Evolutionary conservation across 768 basidiomycete genomes (phyloP).

Genomic region (Agaricus sinodeliciosus): DNA sequence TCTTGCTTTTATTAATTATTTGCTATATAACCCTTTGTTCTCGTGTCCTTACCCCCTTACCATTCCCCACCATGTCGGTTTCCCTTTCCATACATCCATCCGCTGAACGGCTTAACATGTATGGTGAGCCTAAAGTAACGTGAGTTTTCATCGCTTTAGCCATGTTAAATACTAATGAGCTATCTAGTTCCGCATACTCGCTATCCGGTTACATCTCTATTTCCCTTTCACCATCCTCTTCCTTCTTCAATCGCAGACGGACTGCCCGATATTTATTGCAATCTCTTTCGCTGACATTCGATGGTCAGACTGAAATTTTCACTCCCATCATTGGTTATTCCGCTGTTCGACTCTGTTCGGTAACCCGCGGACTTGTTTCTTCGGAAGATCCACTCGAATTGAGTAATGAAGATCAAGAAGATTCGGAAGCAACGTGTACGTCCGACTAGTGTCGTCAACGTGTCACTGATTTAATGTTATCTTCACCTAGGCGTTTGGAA

Average conservation of each 20-base stretch:
- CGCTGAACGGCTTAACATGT: conserved; percentile 55
- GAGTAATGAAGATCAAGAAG: conserved; percentile 58
- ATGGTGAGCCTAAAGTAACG: conserved; percentile 60
- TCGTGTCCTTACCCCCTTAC: conserved; percentile 12
- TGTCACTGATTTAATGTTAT: background rate
- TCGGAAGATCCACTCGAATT: conserved; percentile 47
- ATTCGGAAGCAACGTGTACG: conserved; percentile 44
- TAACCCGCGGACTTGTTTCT: conserved; percentile 57
- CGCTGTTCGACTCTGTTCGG: conserved; percentile 57
- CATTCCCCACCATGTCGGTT: conserved; percentile 49
- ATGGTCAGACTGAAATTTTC: conserved; percentile 78
- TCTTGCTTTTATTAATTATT: conserved; percentile 6
- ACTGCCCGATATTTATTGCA: conserved; percentile 51
- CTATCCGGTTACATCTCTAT: conserved; percentile 77
- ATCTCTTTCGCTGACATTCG: conserved; percentile 72
- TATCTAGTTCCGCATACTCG: conserved; percentile 75
- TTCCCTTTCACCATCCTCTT: conserved; percentile 49
- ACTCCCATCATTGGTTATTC: conserved; percentile 62
- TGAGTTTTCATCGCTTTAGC: conserved; percentile 29
- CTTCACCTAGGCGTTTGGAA: conserved; percentile 49
- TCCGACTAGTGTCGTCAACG: conserved; percentile 1
- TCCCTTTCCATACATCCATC: conserved; percentile 58
- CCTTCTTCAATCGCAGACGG: conserved; percentile 48
- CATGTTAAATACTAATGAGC: background rate
- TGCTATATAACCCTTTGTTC: conserved; percentile 10